A percentile compares a stretch with the other conserved stretches of the same genome.
Conservation (phyloP, 2,329 filamentous ascomycete species). For the Pseudogymnoascus destructans region DNA sequence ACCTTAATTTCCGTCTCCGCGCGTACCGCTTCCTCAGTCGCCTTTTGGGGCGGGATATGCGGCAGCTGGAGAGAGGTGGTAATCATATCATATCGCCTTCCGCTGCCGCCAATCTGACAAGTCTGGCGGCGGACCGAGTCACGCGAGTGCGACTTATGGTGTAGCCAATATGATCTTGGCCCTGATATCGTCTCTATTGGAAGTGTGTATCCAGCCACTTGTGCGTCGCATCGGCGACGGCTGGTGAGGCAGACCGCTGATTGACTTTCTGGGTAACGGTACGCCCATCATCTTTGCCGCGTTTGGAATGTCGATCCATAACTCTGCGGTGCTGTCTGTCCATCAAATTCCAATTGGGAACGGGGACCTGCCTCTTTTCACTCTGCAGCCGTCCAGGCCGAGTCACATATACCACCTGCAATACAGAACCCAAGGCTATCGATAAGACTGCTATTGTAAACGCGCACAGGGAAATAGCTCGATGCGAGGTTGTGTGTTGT, state of each 20-base stretch:
- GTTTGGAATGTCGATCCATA: slow-evolving; percentile 1
- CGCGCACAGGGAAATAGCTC: neutral
- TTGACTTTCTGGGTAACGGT: neutral
- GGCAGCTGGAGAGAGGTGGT: neutral
- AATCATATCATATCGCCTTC: neutral
- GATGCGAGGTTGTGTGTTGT: neutral
- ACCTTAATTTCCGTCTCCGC: neutral
- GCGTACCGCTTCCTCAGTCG: neutral
- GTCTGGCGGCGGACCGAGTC: slow-evolving; percentile 2
- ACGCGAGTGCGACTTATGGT: slow-evolving; percentile 3
- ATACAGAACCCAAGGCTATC: neutral
- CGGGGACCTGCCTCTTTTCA: neutral
- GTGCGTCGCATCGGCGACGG: neutral
- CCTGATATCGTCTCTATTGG: neutral
- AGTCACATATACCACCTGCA: slow-evolving; percentile 3
- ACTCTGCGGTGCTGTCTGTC: neutral
- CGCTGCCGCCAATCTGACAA: neutral
- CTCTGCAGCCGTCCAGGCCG: slow-evolving; percentile 2
- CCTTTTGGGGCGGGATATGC: neutral
- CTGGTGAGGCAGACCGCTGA: neutral
- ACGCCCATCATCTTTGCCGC: neutral
- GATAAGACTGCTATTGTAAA: slow-evolving; percentile 1
- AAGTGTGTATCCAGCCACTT: neutral
- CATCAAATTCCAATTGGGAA: neutral
- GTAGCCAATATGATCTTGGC: slow-evolving; percentile 4